Evolutionary conservation across 1,284 basidiomycete genomes (phyloP), one percentile per base, ranked within the genome.

Genomic region (Leccinum huronense): DNA sequence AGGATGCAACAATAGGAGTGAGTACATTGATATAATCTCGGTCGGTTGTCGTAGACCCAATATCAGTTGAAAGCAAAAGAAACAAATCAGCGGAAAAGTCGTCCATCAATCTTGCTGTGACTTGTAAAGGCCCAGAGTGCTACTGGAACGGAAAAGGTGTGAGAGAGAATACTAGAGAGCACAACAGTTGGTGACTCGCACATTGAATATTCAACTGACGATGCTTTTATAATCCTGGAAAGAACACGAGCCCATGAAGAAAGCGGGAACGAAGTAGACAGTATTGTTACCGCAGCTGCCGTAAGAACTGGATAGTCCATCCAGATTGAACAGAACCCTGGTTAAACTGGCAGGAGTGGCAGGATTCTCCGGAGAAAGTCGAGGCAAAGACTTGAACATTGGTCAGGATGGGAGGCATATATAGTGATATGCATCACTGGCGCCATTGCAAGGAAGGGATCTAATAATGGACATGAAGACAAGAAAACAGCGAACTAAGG

Each of bases 301-400:
- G 76, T 19, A 79, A 75, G 70, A 88, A 89, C 69, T 89, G 82
- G 0, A 77, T 76, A 54, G 74, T 76, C 88, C 88, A 90, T 54
- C 86, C 88, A 1, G 81, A 74, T 2, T 76, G 67, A 16, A 78
- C 78, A 58, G 77, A 83, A 11, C 68, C 74, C 69, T 84, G 83
- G 58, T 90, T 91, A 71, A 93, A 93, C 0, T 77, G 80, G 73
- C 90, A 93, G 56, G 80, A 77, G 23, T 27, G 23, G 23, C 23
- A 27, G 23, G 23, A 27, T 68, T 92, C 87, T n/a, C 93, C 93
- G 3, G 90, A 80, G 74, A 95, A 95, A 2, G 90, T 91, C 0
- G 89, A 90, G 2, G 89, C 88, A 59, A 94, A 83, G 10, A 87
- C 83, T 58, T 83, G 83, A 64, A 80, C 79, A 66, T 83, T 76